A percentile compares a stretch with the other conserved stretches of the same genome.
Evolutionary conservation across 495 filamentous ascomycete species (phyloP).

Genomic region (Penicillium cosmopolitanum): DNA sequence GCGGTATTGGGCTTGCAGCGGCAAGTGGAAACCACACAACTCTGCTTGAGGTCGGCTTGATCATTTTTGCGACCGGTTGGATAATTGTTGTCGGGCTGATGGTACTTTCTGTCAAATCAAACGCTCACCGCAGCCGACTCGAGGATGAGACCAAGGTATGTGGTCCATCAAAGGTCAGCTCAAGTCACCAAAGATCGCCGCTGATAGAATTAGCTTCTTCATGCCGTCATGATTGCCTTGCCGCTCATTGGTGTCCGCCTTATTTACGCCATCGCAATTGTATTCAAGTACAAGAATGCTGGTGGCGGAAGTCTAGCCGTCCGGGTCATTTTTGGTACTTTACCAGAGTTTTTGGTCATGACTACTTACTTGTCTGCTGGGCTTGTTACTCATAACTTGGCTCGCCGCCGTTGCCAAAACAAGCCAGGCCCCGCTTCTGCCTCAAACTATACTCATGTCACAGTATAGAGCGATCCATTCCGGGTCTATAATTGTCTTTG

Average conservation of each 20-base stretch:
- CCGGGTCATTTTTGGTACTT: constrained; percentile 18
- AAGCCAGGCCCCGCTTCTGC: not conserved
- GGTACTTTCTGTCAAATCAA: constrained; percentile 6
- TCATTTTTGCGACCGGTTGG: constrained; percentile 17
- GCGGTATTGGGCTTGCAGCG: constrained; percentile 20
- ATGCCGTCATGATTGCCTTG: constrained; percentile 16
- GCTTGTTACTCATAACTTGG: constrained; percentile 13
- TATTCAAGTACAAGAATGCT: constrained; percentile 10
- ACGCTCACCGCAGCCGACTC: not conserved
- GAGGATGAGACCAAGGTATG: constrained; percentile 18
- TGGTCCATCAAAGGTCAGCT: not conserved
- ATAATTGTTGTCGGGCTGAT: constrained; percentile 5
- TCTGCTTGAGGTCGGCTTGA: constrained; percentile 10
- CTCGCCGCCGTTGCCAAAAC: not conserved
- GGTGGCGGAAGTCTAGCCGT: constrained; percentile 17
- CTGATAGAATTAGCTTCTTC: constrained; percentile 16
- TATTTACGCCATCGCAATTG: constrained; percentile 19
- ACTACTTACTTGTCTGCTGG: constrained; percentile 19
- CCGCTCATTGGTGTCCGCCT: constrained; percentile 22
- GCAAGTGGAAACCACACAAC: constrained; percentile 8
- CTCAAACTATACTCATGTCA: not conserved
- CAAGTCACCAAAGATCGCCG: not conserved
- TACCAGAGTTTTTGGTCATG: constrained; percentile 27
- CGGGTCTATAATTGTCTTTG: too few relatives aligned
- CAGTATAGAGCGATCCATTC: not conserved